Conservation (phyloP, 2,329 filamentous ascomycete genomes). For the Ophiostoma sp. region DNA sequence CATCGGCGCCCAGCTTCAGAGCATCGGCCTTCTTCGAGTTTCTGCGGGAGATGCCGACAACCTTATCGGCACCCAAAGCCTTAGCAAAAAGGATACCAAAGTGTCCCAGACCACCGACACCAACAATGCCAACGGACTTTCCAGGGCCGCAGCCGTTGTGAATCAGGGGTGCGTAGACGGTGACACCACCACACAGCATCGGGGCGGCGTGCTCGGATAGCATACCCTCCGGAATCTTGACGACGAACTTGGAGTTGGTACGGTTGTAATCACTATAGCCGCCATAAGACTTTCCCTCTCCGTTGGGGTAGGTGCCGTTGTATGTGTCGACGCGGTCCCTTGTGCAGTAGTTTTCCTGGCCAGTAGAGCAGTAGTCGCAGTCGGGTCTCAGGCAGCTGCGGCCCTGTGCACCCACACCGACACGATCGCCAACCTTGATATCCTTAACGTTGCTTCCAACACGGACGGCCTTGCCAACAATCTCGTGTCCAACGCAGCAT, state of each 20-base stretch:
- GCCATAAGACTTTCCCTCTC: conserved; percentile 37
- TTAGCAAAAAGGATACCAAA: conserved; percentile 26
- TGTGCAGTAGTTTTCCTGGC: conserved; percentile 23
- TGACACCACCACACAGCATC: conserved; percentile 28
- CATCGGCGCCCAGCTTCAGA: conserved; percentile 24
- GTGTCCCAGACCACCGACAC: conserved; percentile 27
- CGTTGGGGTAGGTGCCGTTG: conserved; percentile 28
- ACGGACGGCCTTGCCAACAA: conserved; percentile 53
- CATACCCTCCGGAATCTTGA: conserved; percentile 29
- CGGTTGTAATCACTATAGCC: conserved; percentile 30
- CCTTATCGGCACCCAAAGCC: conserved; percentile 25
- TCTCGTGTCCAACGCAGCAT: conserved; percentile 60
- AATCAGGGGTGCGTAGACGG: conserved; percentile 24
- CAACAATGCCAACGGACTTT: conserved; percentile 26
- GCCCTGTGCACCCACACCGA: conserved; percentile 26
- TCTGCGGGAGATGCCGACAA: conserved; percentile 25
- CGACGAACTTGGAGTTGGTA: conserved; percentile 39
- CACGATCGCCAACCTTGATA: conserved; percentile 33
- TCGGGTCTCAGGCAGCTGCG: conserved; percentile 31
- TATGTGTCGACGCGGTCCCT: conserved; percentile 22
- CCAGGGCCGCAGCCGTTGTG: conserved; percentile 25
- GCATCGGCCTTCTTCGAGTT: conserved; percentile 23
- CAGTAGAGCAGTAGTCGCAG: conserved; percentile 29
- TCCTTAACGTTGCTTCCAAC: conserved; percentile 45
- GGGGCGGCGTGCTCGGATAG: conserved; percentile 27